A percentile compares a stretch with the other conserved stretches of the same genome.
Conservation (phyloP, 352 stramenopile genomes). For the Globisporangium camurandrum region DNA sequence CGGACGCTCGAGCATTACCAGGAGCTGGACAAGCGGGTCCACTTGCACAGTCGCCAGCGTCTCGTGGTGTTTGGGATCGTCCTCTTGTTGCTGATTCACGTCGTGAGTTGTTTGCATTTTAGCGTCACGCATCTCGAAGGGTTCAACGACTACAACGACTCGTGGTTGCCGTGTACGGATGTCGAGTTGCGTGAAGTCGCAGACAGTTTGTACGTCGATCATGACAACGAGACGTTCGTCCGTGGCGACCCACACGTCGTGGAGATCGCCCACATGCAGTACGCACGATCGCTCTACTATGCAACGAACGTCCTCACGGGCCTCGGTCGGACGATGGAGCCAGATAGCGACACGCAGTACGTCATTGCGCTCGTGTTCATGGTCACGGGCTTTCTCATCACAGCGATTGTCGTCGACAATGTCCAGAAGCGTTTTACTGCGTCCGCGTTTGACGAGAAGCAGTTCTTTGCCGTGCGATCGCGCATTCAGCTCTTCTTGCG, state of each 20-base stretch:
- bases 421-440: conserved; percentile 45
- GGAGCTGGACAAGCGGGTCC: conserved; percentile 32
- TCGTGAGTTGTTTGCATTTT: conserved; percentile 37
- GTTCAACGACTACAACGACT: conserved; percentile 19
- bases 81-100: conserved; percentile 45
- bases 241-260: conserved; percentile 12
- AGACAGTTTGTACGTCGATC: conserved; percentile 10
- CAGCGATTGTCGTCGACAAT: conserved; percentile 38
- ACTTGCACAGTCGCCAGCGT: conserved; percentile 35
- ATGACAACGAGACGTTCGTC: conserved; percentile 14
- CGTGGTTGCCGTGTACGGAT: conserved; percentile 27
- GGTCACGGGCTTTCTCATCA: conserved; percentile 43
- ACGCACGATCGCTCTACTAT: conserved; percentile 29
- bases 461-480: conserved; percentile 34
- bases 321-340: conserved; percentile 30
- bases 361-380: conserved; percentile 35
- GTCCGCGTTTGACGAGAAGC: conserved; percentile 38
- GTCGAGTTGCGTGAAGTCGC: conserved; percentile 12
- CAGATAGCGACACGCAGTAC: conserved; percentile 28
- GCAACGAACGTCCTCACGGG: conserved; percentile 24
- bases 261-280: conserved; percentile 18
- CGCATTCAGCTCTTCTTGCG: conserved; percentile 37
- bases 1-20: conserved; percentile 17
- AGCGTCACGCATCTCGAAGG: conserved; percentile 29
- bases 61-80: conserved; percentile 31